A percentile compares a stretch with the other conserved stretches of the same genome.
Evolutionary conservation across 1,139 yeast genomes (phyloP).

Genomic region (Geotrichum macrosporum): DNA sequence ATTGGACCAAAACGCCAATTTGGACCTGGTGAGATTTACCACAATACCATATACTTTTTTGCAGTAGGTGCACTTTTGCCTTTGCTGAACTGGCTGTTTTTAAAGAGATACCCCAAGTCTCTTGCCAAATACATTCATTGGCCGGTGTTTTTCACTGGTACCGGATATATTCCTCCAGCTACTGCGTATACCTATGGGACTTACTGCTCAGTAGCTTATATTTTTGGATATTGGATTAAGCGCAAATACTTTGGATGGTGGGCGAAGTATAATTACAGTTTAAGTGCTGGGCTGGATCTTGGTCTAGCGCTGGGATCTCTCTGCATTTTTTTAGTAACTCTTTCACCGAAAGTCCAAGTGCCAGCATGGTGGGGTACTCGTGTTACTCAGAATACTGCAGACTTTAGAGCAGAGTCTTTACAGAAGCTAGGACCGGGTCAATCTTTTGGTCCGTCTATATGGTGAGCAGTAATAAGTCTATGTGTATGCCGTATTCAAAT

Average conservation of each 20-base stretch:
- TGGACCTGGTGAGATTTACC: constrained; percentile 39
- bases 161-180: constrained; percentile 52
- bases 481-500: no score
- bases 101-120: constrained; percentile 49
- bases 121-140: constrained; percentile 44
- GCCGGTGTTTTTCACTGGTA: constrained; percentile 51
- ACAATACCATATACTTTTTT: constrained; percentile 44
- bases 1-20: constrained; percentile 55
- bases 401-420: constrained; percentile 30
- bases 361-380: constrained; percentile 61
- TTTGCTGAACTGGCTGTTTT: constrained; percentile 45
- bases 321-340: constrained; percentile 46
- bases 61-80: constrained; percentile 47
- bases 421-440: constrained; percentile 35
- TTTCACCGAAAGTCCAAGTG: constrained; percentile 37
- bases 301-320: constrained; percentile 53
- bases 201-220: constrained; percentile 47
- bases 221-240: constrained; percentile 51
- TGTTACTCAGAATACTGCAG: constrained; percentile 35
- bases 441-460: constrained; percentile 38
- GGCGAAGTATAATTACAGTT: constrained; percentile 58
- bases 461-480: constrained; percentile 33
- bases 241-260: constrained; percentile 57
- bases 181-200: constrained; percentile 50
- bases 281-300: constrained; percentile 55